phyloP scores from a whole-genome alignment of 1,284 basidiomycete species.

The Lentinus polychrous region DNA sequence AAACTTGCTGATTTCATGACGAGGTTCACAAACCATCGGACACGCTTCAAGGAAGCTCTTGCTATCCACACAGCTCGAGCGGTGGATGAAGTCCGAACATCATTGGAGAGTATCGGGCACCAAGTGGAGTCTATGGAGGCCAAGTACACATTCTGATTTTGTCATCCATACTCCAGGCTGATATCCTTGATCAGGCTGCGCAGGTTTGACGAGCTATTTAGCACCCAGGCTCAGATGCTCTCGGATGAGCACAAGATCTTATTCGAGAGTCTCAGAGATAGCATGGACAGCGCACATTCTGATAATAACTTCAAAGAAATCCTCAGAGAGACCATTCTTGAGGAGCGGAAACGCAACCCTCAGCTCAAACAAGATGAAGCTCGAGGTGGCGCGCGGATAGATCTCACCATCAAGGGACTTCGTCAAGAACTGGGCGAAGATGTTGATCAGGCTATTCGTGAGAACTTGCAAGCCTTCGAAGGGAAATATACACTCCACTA shows the following conservation, averaged over 20 bases:
- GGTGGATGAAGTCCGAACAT: slow-evolving; percentile 20
- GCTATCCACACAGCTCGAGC: slow-evolving; percentile 27
- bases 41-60: slow-evolving; percentile 27
- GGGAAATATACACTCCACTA: slow-evolving; percentile 28
- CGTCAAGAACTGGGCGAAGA: slow-evolving; percentile 20
- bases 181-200: no score
- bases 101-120: slow-evolving; percentile 10
- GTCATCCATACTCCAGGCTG: no score
- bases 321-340: no score
- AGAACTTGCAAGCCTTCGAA: slow-evolving; percentile 23
- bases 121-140: slow-evolving; percentile 19
- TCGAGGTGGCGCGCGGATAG: background rate
- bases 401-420: slow-evolving; percentile 18
- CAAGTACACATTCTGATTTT: slow-evolving; percentile 11
- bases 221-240: no score
- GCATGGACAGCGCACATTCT: no score
- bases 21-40: slow-evolving; percentile 27
- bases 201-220: no score
- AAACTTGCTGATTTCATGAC: slow-evolving; percentile 27
- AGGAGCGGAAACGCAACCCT: no score
- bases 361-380: no score
- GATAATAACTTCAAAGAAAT: no score
- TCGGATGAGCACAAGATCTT: no score
- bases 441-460: slow-evolving; percentile 17
- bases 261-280: no score